A percentile compares a stretch with the other conserved stretches of the same genome.
phyloP scores from a whole-genome alignment of 192 early-diverging fungal genomes.

The Gonapodya prolifera region DNA sequence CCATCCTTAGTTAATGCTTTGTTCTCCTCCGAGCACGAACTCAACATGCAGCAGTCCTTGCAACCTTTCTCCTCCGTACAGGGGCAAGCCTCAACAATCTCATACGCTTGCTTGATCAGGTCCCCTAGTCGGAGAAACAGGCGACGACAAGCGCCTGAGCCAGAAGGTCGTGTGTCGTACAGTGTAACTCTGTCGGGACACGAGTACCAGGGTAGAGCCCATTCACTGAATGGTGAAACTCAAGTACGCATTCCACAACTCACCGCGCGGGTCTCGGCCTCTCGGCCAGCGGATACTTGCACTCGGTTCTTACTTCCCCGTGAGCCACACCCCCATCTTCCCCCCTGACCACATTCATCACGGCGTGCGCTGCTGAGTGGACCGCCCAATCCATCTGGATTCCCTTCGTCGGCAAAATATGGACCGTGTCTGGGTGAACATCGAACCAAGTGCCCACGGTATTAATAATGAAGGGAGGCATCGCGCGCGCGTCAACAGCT shows the following conservation, averaged over 20 bases:
- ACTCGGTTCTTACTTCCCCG: conserved; percentile 29
- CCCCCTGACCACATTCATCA: conserved; percentile 21
- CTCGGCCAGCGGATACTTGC: conserved; percentile 32
- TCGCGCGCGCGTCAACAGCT: conserved; percentile 29
- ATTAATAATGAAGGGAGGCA: conserved; percentile 24
- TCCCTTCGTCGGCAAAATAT: conserved; percentile 3
- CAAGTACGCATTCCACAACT: too few relatives aligned
- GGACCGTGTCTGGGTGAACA: conserved; percentile 11
- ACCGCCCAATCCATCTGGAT: conserved; percentile 31
- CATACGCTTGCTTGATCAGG: conserved; percentile 16
- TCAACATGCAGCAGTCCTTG: conserved; percentile 19
- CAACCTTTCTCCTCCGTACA: conserved; percentile 22
- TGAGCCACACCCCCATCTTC: background rate
- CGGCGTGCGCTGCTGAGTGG: conserved; percentile 35
- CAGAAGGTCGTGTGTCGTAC: conserved; percentile 22
- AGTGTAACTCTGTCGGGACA: conserved; percentile 22
- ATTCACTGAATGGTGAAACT: too few relatives aligned
- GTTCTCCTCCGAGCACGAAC: conserved; percentile 28
- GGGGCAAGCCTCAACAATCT: conserved; percentile 23
- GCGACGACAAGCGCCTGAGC: conserved; percentile 19
- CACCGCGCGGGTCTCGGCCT: conserved; percentile 26
- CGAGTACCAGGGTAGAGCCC: background rate
- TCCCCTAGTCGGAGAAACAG: conserved; percentile 22
- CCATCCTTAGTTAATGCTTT: conserved; percentile 29
- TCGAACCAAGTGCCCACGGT: conserved; percentile 34